Evolutionary conservation across 495 filamentous ascomycete genomes (phyloP), one percentile per base, ranked within the genome.

Genomic region (Penicillium simplicissimum): DNA sequence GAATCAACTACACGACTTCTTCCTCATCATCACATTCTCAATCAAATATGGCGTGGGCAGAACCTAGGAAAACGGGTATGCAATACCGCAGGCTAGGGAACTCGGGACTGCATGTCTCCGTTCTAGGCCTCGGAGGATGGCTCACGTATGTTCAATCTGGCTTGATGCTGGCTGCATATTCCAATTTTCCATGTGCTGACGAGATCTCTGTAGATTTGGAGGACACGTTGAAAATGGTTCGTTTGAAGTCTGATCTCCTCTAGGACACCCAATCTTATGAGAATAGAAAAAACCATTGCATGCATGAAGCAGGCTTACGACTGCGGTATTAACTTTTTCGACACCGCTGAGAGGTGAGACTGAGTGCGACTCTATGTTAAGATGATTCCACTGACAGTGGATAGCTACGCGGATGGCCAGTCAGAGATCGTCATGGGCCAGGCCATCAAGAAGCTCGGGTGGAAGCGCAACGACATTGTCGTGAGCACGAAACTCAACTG

Each of bases 281-380:
- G 15, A 33, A 31, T 52, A 52, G 49, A 52, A 35, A 35, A 33
- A 35, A 52, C 49, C 17, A 34, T 52, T 35, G 49, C 25, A 1
- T 52, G 49, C 17, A 52, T 52, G 49, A 52, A 52, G 49, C 49
- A 52, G 49, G 49, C 49, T 8, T 52, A 52, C 23, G 49, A 52
- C 49, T 52, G 49, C 33, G 49, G 49, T 19, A 35, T 52, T 35
- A 52, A 52, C 33, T 52, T 52, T 11, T 52, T 52, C 49, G 49
- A 52, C 31, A 52, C 49, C 28, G 49, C 49, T 19, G 49, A 52
- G 31, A 52, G 49, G 49, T 52, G n/a, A 17, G 49, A 8, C n/a
- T 35, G 9, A 17, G 4, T 2, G 49, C 10, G 17, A 52, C 4
- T 19, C 2, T 3, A 19, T 17, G 2, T 34, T 25, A 10, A 34